Base-by-base conservation (phyloP, 345 rosid genomes). In the Pseudoturritis turrita region DNA sequence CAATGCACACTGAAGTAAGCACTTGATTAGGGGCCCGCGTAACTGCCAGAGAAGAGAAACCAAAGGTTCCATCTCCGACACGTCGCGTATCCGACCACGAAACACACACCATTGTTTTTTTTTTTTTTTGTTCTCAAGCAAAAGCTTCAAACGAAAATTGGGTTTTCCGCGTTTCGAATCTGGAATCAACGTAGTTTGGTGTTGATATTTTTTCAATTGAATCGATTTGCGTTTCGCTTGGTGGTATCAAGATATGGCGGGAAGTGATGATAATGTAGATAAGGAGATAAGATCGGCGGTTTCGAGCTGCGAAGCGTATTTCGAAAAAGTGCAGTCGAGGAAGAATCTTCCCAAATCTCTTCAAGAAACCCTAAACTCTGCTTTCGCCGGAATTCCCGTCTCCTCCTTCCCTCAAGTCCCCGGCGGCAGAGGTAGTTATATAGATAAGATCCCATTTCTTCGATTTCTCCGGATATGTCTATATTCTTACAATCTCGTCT, bases 351-450 rank as follows among this genome's bases (percentile, higher is more conserved):
- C 97, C 2, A 80, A 40, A 11, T 50, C 94, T 4, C 73, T 93
- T 61, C 97, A 86, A 78, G 90, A 90, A 78, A 81, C 85, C 19
- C 70, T 90, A 36, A 90, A 87, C 13, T 75, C 86, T 58, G 98
- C 98, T 6, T 90, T 90, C 78, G 82, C 81, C 5, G 80, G 80
- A 29, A 83, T 93, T 44, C 98, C 92, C 0, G 92, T 84, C 28
- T 87, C 92, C 26, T 85, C 94, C 28, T 93, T 90, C 81, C 98
- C 94, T 10, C 84, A 72, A 75, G 94, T 89, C 25, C 85, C 94
- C 25, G 82, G 87, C 10, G 98, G 92, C 68, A 83, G 80, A 90
- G 98, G 96, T 89, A 58, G 22, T 17, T 5, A 0, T 0, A 6
- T 7, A 10, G 10, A 3, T 3, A 21, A 45, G n/a, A 26, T 68